These are phyloP conservation scores for Bidens hawaiensis DNA, from an alignment of 140 eudicot genomes.

Conservation along the genomic window DNA sequence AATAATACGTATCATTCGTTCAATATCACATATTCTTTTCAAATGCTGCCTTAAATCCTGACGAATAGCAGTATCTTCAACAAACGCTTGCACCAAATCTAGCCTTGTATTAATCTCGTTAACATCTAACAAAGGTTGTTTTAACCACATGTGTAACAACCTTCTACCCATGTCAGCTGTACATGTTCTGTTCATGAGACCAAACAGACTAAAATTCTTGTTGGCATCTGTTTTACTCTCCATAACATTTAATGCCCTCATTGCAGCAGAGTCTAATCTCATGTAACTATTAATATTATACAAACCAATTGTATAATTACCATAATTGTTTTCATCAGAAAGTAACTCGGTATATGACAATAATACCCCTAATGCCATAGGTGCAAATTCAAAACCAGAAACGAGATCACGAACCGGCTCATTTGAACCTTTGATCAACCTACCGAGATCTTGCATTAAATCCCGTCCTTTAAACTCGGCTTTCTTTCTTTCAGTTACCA, in stretches of 20 bases:
- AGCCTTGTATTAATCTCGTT: constrained; percentile 63
- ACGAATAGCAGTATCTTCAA: constrained; percentile 85
- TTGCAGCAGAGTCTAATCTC: constrained; percentile 98
- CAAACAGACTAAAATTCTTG: constrained; percentile 87
- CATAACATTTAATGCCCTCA: constrained; percentile 94
- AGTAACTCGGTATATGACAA: constrained; percentile 81
- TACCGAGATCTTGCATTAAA: constrained; percentile 78
- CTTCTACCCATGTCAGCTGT: constrained; percentile 98
- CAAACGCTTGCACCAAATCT: constrained; percentile 92
- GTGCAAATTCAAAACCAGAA: constrained; percentile 67
- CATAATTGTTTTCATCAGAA: constrained; percentile 80
- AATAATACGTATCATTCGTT: constrained; percentile 58
- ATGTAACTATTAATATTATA: constrained; percentile 71
- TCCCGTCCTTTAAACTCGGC: constrained; percentile 74
- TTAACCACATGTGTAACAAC: constrained; percentile 87
- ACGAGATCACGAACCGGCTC: constrained; percentile 84
- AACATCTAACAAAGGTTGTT: constrained; percentile 87
- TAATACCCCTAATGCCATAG: constrained; percentile 68
- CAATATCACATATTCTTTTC: constrained; percentile 86
- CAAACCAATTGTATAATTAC: constrained; percentile 47
- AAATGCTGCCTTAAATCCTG: constrained; percentile 87
- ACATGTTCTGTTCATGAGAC: constrained; percentile 92
- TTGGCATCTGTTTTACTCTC: constrained; percentile 96
- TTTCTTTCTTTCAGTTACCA: constrained; percentile 89
- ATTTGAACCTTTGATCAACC: constrained; percentile 78